Evolutionary conservation across 164 flowering plant genomes (phyloP).

Genomic region (Piper betle): DNA sequence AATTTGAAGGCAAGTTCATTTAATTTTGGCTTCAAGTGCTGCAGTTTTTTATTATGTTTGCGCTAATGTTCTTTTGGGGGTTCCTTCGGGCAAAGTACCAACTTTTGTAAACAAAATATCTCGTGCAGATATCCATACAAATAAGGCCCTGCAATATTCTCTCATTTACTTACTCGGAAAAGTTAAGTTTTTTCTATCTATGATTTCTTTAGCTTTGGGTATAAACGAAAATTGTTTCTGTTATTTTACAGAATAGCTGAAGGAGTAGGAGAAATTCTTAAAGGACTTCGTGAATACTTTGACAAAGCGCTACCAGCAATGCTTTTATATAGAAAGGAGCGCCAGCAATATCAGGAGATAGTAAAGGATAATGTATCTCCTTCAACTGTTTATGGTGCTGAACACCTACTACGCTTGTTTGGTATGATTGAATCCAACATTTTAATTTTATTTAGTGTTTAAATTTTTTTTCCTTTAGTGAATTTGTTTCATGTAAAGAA

Average conservation of each 20-base stretch:
- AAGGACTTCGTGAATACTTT: constrained; percentile 62
- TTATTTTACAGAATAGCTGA: constrained; percentile 32
- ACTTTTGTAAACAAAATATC: no score
- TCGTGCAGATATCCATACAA: no score
- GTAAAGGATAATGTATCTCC: constrained; percentile 38
- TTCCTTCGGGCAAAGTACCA: no score
- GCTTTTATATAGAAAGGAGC: constrained; percentile 75
- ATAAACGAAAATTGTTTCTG: not conserved
- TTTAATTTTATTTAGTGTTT: no score
- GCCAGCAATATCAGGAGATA: constrained; percentile 52
- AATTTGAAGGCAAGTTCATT: no score
- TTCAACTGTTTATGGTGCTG: constrained; percentile 81
- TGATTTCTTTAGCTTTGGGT: not conserved
- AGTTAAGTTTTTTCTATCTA: not conserved
- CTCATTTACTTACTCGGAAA: no score
- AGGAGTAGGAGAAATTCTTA: constrained; percentile 47
- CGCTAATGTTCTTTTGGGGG: no score
- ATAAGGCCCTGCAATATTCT: no score
- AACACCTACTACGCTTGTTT: constrained; percentile 82
- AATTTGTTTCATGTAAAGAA: no score
- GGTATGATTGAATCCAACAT: constrained; percentile 29
- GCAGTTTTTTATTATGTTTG: no score
- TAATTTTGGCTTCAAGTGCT: no score
- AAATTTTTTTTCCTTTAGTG: no score
- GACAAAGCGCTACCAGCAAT: constrained; percentile 68